Evolutionary conservation across 2,329 filamentous ascomycete species (phyloP).

Genomic region (Plenodomus biglobosus): DNA sequence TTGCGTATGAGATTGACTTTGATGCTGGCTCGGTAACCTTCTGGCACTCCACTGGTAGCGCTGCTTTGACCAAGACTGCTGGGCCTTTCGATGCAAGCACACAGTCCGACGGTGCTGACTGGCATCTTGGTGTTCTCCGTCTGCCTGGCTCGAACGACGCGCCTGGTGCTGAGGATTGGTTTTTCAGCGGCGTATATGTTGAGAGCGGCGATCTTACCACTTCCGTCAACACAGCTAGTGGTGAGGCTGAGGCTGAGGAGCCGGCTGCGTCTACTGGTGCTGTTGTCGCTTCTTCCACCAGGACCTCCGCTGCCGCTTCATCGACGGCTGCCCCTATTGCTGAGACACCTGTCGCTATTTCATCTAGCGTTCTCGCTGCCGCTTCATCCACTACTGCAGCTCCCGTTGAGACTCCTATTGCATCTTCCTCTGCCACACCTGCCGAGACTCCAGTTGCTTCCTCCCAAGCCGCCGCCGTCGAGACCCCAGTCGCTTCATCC

Average conservation of each 20-base stretch:
- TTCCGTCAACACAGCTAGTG: constrained; percentile 22
- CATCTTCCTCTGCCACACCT: constrained; percentile 8
- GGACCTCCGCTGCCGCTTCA: constrained; percentile 1
- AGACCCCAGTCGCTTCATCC: constrained; percentile 1
- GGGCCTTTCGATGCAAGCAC: constrained; percentile 62
- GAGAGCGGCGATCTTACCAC: constrained; percentile 57
- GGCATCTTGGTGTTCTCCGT: constrained; percentile 71
- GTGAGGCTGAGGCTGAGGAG: constrained; percentile 5
- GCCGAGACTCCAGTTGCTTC: constrained; percentile 7
- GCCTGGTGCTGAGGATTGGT: constrained; percentile 63
- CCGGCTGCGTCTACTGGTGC: constrained; percentile 11
- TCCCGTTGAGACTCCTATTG: constrained; percentile 3
- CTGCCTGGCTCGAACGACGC: constrained; percentile 61
- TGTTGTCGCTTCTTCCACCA: not conserved
- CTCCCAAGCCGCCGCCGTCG: constrained; percentile 6
- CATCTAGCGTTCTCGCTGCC: constrained; percentile 5
- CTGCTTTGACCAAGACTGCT: constrained; percentile 60
- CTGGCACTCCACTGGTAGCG: constrained; percentile 67
- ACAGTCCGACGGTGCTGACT: constrained; percentile 68
- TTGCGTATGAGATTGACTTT: constrained; percentile 74
- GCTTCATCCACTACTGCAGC: constrained; percentile 2
- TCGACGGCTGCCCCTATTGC: constrained; percentile 1
- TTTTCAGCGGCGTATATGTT: constrained; percentile 71
- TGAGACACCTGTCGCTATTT: constrained; percentile 3
- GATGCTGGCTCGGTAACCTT: constrained; percentile 62